Evolutionary conservation across 2,329 filamentous ascomycete genomes (phyloP).

Genomic region (Pyricularia sp.): DNA sequence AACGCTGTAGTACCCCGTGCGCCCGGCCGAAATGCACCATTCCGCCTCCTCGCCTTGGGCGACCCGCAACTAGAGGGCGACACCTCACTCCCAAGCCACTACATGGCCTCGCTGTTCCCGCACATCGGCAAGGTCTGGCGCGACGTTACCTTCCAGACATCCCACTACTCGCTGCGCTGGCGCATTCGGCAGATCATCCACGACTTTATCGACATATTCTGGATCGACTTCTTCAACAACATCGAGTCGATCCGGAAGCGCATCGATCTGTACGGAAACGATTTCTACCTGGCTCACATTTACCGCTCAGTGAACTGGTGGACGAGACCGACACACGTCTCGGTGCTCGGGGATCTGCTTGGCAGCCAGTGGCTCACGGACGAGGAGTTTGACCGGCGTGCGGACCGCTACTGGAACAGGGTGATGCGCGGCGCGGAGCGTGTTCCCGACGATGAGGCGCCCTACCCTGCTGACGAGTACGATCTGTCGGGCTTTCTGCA

Average conservation of each 20-base stretch:
- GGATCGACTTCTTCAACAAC: slow-evolving; percentile 60
- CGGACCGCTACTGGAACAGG: slow-evolving; percentile 67
- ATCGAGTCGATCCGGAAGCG: slow-evolving; percentile 64
- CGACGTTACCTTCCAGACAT: slow-evolving; percentile 37
- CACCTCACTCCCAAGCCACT: slow-evolving; percentile 61
- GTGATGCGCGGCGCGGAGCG: slow-evolving; percentile 63
- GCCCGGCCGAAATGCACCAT: slow-evolving; percentile 48
- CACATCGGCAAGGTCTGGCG: slow-evolving; percentile 37
- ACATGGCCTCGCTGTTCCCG: slow-evolving; percentile 39
- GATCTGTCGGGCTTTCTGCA: slow-evolving; percentile 40
- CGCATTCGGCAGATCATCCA: slow-evolving; percentile 45
- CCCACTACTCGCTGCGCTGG: slow-evolving; percentile 36
- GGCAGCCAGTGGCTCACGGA: slow-evolving; percentile 93
- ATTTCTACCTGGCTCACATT: slow-evolving; percentile 89
- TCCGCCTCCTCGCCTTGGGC: slow-evolving; percentile 77
- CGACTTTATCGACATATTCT: slow-evolving; percentile 50
- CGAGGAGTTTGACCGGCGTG: slow-evolving; percentile 69
- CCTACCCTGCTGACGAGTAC: slow-evolving; percentile 38
- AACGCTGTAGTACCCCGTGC: slow-evolving; percentile 5
- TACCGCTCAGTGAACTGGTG: slow-evolving; percentile 80
- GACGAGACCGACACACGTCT: slow-evolving; percentile 74
- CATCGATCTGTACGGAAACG: slow-evolving; percentile 85
- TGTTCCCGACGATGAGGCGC: slow-evolving; percentile 47
- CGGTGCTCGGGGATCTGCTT: slow-evolving; percentile 81
- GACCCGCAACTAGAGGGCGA: slow-evolving; percentile 94